phyloP scores from a whole-genome alignment of 176 grass and related monocot genomes.

The Bromus sterilis region DNA sequence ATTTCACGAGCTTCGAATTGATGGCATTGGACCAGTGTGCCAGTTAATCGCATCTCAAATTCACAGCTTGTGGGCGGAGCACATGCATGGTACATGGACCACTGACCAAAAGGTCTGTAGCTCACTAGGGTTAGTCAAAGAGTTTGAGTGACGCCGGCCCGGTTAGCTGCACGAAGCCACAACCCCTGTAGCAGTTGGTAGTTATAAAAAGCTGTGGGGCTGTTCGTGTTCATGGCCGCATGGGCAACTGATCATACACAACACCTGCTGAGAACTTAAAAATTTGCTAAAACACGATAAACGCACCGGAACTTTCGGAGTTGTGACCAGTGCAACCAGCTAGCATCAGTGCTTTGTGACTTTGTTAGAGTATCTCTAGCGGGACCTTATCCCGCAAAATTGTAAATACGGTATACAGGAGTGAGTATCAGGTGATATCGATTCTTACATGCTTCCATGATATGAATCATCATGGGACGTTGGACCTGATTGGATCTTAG shows the following conservation, averaged over 20 bases:
- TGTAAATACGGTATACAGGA: no score
- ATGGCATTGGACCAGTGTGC: background rate
- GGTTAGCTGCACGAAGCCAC: background rate
- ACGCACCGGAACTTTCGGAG: background rate
- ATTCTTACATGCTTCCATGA: no score
- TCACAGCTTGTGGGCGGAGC: background rate
- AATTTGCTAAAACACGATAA: background rate
- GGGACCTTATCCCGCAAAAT: no score
- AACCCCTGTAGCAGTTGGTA: constrained; percentile 10
- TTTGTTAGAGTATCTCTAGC: no score
- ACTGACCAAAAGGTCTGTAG: constrained; percentile 12
- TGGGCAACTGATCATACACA: constrained; percentile 2
- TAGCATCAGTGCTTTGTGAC: background rate
- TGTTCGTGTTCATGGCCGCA: background rate
- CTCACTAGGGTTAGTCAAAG: constrained; percentile 5
- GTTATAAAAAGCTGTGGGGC: background rate
- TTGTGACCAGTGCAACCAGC: background rate
- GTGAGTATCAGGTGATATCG: no score
- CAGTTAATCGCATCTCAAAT: constrained; percentile 2
- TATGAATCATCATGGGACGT: no score
- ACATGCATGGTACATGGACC: constrained; percentile 21
- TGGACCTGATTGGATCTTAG: no score
- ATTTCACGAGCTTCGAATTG: background rate
- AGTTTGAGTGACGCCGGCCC: background rate
- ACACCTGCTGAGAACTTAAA: background rate